phyloP scores from a whole-genome alignment of 192 early-diverging fungal genomes.

The Entrophospora sp. region DNA sequence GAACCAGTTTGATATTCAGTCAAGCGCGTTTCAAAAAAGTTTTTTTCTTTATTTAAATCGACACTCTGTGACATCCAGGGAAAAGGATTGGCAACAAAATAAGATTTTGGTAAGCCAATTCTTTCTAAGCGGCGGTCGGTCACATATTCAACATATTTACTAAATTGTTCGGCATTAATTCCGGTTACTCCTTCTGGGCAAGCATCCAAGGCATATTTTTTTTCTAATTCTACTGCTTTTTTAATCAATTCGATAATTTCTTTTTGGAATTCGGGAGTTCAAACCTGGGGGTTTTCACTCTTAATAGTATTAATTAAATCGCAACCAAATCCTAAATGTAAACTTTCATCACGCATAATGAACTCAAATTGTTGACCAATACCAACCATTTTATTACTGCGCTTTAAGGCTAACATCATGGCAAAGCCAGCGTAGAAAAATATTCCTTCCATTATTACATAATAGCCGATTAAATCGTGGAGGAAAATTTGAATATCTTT shows the following conservation, averaged over 20 bases:
- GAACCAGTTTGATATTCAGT: conserved; percentile 11
- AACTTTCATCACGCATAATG: conserved; percentile 8
- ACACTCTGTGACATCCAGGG: conserved; percentile 4
- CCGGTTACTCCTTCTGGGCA: neutral
- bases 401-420: conserved; percentile 6
- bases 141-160: conserved; percentile 1
- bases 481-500: conserved; percentile 3
- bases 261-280: conserved; percentile 6
- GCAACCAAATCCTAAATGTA: conserved; percentile 2
- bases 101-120: conserved; percentile 6
- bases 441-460: conserved; percentile 12
- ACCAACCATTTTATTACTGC: conserved; percentile 8
- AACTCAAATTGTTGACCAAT: conserved; percentile 10
- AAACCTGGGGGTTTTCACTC: conserved; percentile 2
- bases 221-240: conserved; percentile 3
- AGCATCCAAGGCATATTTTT: conserved; percentile 10
- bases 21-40: conserved; percentile 1
- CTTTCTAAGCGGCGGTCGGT: conserved; percentile 1
- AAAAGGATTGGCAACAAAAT: neutral
- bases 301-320: conserved; percentile 9
- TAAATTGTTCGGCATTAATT: conserved; percentile 8
- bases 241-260: conserved; percentile 6
- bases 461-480: conserved; percentile 5
- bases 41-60: conserved; percentile 8
- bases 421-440: conserved; percentile 8